These are phyloP conservation scores for Helminthosporium solani DNA, from an alignment of 2,329 filamentous ascomycete species.

Conservation along the genomic window DNA sequence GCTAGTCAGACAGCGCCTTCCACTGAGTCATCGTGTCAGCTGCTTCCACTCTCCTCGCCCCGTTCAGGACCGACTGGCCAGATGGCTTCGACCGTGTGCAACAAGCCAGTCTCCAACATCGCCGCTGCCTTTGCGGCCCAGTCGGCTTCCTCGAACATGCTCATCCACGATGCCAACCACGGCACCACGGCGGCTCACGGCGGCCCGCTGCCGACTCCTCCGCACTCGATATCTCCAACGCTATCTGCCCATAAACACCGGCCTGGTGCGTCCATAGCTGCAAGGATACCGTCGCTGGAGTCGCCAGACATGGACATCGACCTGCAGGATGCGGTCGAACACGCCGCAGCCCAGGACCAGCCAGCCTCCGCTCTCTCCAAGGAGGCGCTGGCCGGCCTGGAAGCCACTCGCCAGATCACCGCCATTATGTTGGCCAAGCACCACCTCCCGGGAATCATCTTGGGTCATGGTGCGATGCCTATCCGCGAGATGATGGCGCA, in stretches of 20 bases:
- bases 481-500: slow-evolving; percentile 96
- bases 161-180: slow-evolving; percentile 34
- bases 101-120: slow-evolving; percentile 44
- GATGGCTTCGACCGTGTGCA: slow-evolving; percentile 40
- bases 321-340: slow-evolving; percentile 67
- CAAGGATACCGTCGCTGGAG: slow-evolving; percentile 48
- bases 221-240: slow-evolving; percentile 90
- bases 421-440: slow-evolving; percentile 81
- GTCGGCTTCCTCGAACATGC: slow-evolving; percentile 27
- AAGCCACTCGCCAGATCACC: slow-evolving; percentile 81
- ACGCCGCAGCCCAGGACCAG: slow-evolving; percentile 48
- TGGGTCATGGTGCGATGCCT: slow-evolving; percentile 85
- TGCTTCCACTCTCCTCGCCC: slow-evolving; percentile 14
- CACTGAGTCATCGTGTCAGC: slow-evolving; percentile 35
- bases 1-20: slow-evolving; percentile 25
- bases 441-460: slow-evolving; percentile 85
- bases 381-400: slow-evolving; percentile 57
- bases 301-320: slow-evolving; percentile 82
- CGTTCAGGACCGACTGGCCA: slow-evolving; percentile 14
- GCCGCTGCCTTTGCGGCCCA: slow-evolving; percentile 42
- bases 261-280: slow-evolving; percentile 50
- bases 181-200: slow-evolving; percentile 20
- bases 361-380: slow-evolving; percentile 47
- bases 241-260: slow-evolving; percentile 79
- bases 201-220: slow-evolving; percentile 76